Base-by-base conservation (phyloP, 164 flowering plant species). In the Aristolochia fimbriata region DNA sequence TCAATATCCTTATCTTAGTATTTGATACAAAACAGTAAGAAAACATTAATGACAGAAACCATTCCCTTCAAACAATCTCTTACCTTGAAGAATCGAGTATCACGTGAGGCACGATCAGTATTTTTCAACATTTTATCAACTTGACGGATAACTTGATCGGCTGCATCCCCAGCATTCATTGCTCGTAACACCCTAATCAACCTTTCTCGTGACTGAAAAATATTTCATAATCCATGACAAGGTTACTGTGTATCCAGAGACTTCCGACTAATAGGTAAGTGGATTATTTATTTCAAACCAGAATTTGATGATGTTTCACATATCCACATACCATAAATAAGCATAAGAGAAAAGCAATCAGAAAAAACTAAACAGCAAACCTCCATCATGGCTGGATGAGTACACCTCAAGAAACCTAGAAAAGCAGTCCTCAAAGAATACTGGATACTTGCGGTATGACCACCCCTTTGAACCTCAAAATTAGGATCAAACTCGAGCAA, bases 81-180 rank as follows among this genome's bases (percentile, higher is more conserved):
- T 80, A 91, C 99, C 96, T 81, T 81, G 76, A 22, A 68, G 23
- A 63, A 64, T 64, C 88, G 74, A 64, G 66, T 65, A 75, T 90
- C 97, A 46, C 90, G 87, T 14, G 74, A 67, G 62, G 76, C 73
- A 51, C 96, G 97, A 65, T 94, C 99, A 64, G 60, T 62, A 65
- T 70, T 78, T 71, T 73, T 94, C 30, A 87, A 62, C 69, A 86
- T 70, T 74, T 87, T 94, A 62, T 85, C 97, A 69, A 86, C 87
- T 73, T 88, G 96, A 58, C 99, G 75, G 59, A 91, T 72, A 62
- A 78, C 96, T 70, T 94, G 99, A 76, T 91, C 99, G 69, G 93
- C 97, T 31, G 91, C 96, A 71, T 91, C 99, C 49, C 93, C 99
- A 68, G 97, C 97, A 85, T 91, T 91, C 84, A 88, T 84, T 63